Conservation (phyloP, 2,329 filamentous ascomycete species). For the Passalora sequoiae region DNA sequence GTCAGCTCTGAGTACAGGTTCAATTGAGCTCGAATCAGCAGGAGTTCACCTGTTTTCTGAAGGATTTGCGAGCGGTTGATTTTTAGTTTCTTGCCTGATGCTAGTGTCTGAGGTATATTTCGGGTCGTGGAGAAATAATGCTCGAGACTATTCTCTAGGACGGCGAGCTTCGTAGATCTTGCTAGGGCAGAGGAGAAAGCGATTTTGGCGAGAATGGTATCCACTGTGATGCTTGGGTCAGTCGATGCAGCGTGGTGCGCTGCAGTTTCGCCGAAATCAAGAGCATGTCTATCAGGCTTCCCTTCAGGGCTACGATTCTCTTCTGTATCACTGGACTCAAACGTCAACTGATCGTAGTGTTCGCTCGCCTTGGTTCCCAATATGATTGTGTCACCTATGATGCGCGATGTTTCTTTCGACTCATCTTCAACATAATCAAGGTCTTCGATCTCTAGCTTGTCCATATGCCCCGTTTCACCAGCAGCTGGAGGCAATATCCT, state of each 20-base stretch:
- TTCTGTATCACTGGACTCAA: neutral
- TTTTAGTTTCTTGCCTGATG: slow-evolving; percentile 58
- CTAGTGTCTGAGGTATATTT: slow-evolving; percentile 72
- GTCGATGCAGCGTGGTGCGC: no score
- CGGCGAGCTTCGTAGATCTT: slow-evolving; percentile 85
- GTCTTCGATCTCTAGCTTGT: slow-evolving; percentile 76
- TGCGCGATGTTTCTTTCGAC: slow-evolving; percentile 64
- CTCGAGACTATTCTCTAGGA: slow-evolving; percentile 75
- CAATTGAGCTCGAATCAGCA: slow-evolving; percentile 82
- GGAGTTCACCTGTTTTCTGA: slow-evolving; percentile 86
- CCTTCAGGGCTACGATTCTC: slow-evolving; percentile 16
- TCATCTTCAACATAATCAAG: slow-evolving; percentile 79
- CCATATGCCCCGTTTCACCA: slow-evolving; percentile 61
- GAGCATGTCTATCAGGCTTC: no score
- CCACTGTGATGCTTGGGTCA: slow-evolving; percentile 37
- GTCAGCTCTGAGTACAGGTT: slow-evolving; percentile 97
- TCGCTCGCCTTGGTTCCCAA: slow-evolving; percentile 64
- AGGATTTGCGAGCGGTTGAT: slow-evolving; percentile 75
- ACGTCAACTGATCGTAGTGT: slow-evolving; percentile 3
- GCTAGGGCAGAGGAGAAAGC: slow-evolving; percentile 94
- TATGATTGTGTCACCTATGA: slow-evolving; percentile 83
- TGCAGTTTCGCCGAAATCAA: no score
- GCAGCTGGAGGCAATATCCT: slow-evolving; percentile 70
- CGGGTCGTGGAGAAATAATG: slow-evolving; percentile 84
- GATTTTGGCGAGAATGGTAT: slow-evolving; percentile 80